These are phyloP conservation scores for Diaporthe vexans DNA, from an alignment of 2,329 filamentous ascomycete genomes.

Conservation along the genomic window DNA sequence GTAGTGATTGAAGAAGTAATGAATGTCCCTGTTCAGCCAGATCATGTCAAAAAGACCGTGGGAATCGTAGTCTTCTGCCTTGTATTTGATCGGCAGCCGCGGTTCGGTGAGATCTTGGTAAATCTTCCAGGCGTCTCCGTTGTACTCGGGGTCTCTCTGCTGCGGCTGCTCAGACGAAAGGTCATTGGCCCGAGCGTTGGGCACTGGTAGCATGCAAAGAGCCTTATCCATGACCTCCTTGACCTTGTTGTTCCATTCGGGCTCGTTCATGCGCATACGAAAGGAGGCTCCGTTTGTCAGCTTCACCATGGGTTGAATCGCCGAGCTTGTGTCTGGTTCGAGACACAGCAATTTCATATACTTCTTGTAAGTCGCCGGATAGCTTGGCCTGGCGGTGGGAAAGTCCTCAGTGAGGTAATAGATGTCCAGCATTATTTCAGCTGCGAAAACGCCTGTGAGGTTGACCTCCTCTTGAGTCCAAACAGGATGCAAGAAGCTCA, in stretches of 20 bases:
- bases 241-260: not conserved
- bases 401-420: not conserved
- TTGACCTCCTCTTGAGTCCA: not conserved
- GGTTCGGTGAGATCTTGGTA: not conserved
- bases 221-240: not conserved
- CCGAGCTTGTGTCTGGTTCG: not conserved
- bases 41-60: not conserved
- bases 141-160: not conserved
- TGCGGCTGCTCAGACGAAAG: not conserved
- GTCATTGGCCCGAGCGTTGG: not conserved
- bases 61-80: not conserved
- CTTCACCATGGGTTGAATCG: not conserved
- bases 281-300: not conserved
- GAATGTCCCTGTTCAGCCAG: not conserved
- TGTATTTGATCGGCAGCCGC: too few species aligned
- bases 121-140: not conserved
- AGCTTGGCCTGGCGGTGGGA: not conserved
- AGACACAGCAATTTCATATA: not conserved
- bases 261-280: too few species aligned
- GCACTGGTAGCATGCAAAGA: not conserved
- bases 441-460: not conserved
- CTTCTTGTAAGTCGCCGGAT: not conserved
- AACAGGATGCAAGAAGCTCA: not conserved
- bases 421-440: slow-evolving; percentile 11
- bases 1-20: not conserved